Evolutionary conservation across 805 yeast genomes (phyloP).

Genomic region (Starmerella asiatica): DNA sequence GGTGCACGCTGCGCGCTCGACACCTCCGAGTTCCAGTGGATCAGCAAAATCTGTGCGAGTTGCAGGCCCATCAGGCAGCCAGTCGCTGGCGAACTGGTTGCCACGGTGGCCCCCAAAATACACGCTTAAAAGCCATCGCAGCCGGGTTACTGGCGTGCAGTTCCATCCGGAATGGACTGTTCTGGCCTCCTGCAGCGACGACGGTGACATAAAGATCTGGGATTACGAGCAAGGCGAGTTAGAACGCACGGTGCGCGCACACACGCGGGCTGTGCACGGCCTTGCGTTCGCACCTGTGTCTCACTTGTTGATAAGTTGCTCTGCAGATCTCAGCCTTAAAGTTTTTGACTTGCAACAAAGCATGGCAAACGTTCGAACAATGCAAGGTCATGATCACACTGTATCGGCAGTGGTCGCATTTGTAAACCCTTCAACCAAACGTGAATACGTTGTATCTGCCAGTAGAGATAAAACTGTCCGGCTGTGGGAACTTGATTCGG

Average conservation of each 20-base stretch:
- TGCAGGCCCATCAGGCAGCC: conserved; percentile 19
- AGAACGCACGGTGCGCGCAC: conserved; percentile 54
- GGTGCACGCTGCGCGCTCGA: conserved; percentile 22
- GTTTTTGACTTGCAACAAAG: conserved; percentile 50
- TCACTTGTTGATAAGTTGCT: conserved; percentile 34
- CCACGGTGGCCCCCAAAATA: conserved; percentile 37
- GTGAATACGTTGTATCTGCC: conserved; percentile 45
- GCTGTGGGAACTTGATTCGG: conserved; percentile 56
- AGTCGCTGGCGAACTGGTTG: conserved; percentile 40
- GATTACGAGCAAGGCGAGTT: conserved; percentile 52
- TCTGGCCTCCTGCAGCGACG: conserved; percentile 51
- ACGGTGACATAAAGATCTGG: conserved; percentile 66
- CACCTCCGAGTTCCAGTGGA: not conserved
- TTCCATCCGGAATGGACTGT: conserved; percentile 66
- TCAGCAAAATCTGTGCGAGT: conserved; percentile 17
- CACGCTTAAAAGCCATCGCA: conserved; percentile 41
- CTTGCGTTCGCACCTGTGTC: conserved; percentile 41
- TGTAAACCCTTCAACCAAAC: conserved; percentile 24
- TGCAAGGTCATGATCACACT: conserved; percentile 80
- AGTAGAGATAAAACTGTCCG: conserved; percentile 86
- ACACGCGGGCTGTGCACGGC: conserved; percentile 53
- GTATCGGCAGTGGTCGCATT: conserved; percentile 52
- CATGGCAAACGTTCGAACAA: conserved; percentile 43
- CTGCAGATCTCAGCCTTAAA: conserved; percentile 44
- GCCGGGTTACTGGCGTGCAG: conserved; percentile 47